phyloP scores from a whole-genome alignment of 2,329 filamentous ascomycete species.

The Aureobasidium leucospermi region DNA sequence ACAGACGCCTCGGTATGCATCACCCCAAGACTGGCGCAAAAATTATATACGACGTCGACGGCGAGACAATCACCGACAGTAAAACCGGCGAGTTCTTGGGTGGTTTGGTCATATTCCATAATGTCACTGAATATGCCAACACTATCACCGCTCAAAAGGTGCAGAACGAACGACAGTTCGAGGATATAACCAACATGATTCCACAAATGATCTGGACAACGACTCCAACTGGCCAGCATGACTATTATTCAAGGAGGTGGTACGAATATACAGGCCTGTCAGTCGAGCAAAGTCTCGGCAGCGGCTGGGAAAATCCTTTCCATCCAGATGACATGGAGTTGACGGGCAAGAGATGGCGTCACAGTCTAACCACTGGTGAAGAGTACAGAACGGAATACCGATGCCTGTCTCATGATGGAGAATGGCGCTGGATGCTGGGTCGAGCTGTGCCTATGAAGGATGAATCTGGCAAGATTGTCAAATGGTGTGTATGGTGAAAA shows the following conservation, averaged over 20 bases:
- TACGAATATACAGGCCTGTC: slow-evolving; percentile 68
- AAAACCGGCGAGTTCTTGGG: slow-evolving; percentile 65
- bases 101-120: slow-evolving; percentile 63
- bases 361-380: slow-evolving; percentile 59
- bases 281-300: slow-evolving; percentile 54
- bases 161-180: slow-evolving; percentile 66
- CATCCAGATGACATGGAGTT: slow-evolving; percentile 61
- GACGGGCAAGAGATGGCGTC: slow-evolving; percentile 52
- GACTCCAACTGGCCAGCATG: slow-evolving; percentile 55
- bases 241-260: slow-evolving; percentile 74
- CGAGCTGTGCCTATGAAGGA: slow-evolving; percentile 62
- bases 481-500: slow-evolving; percentile 44
- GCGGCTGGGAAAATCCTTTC: slow-evolving; percentile 56
- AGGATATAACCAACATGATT: slow-evolving; percentile 62
- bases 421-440: slow-evolving; percentile 74
- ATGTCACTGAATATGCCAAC: slow-evolving; percentile 63
- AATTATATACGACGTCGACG: slow-evolving; percentile 57
- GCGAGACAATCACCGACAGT: slow-evolving; percentile 61
- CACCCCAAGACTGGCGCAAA: slow-evolving; percentile 46
- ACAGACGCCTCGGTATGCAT: slow-evolving; percentile 56
- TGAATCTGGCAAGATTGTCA: slow-evolving; percentile 60
- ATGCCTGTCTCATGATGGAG: slow-evolving; percentile 57
- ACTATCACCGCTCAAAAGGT: slow-evolving; percentile 63
- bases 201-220: slow-evolving; percentile 62
- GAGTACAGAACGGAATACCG: slow-evolving; percentile 66